Conservation (phyloP, 2,329 filamentous ascomycete genomes). For the Alternaria brassicicola region DNA sequence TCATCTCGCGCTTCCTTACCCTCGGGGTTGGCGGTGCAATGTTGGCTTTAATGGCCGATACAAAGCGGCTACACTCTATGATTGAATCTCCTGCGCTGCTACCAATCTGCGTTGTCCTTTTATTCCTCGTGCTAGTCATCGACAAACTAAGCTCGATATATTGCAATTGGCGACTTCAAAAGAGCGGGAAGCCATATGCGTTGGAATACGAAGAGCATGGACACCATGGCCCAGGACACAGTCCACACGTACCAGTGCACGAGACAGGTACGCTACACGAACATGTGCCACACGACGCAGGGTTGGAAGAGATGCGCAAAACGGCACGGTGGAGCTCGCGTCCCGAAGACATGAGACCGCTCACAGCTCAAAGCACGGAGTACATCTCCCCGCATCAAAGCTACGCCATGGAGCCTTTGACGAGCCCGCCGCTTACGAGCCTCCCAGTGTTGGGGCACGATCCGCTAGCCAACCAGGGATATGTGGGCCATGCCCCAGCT, state of each 20-base stretch:
- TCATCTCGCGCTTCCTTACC: conserved; percentile 39
- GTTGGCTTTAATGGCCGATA: conserved; percentile 38
- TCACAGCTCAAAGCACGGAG: conserved; percentile 19
- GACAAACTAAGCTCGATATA: conserved; percentile 41
- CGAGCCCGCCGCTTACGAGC: conserved; percentile 25
- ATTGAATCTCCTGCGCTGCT: conserved; percentile 43
- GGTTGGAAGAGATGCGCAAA: conserved; percentile 3
- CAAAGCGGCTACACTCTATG: conserved; percentile 27
- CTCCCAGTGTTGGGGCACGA: conserved; percentile 10
- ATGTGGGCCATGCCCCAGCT: conserved; percentile 7
- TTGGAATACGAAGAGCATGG: conserved; percentile 40
- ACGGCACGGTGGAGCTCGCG: conserved; percentile 11
- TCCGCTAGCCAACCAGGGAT: conserved; percentile 4
- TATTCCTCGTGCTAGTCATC: conserved; percentile 41
- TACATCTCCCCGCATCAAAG: conserved; percentile 20
- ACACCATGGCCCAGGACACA: conserved; percentile 23
- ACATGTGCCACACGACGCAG: not conserved
- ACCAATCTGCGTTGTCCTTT: conserved; percentile 44
- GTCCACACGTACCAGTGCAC: conserved; percentile 20
- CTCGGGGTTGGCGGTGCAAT: conserved; percentile 36
- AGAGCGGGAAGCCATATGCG: conserved; percentile 40
- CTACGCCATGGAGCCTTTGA: conserved; percentile 27
- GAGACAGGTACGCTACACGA: conserved; percentile 5
- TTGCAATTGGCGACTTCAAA: conserved; percentile 39
- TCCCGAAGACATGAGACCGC: conserved; percentile 10